phyloP scores from a whole-genome alignment of 495 filamentous ascomycete species.

The Xylaria sp. region DNA sequence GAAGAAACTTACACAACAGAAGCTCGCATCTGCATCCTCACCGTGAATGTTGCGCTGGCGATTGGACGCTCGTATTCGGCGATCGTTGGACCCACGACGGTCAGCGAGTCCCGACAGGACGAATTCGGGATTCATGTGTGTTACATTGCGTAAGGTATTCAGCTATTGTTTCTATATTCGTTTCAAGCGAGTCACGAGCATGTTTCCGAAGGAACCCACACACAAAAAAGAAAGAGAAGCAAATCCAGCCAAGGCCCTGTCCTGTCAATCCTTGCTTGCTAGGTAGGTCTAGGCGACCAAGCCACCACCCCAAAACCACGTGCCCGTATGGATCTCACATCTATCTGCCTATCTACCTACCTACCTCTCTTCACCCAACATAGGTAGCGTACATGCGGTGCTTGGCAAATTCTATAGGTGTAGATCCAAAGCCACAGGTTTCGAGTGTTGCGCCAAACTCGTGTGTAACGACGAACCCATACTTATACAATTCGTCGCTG shows the following conservation, averaged over 20 bases:
- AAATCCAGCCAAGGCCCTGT: background rate
- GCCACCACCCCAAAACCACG: slow-evolving; percentile 7
- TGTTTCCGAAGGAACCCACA: slow-evolving; percentile 22
- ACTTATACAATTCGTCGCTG: slow-evolving; percentile 12
- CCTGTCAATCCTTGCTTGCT: background rate
- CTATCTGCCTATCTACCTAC: background rate
- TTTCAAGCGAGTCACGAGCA: slow-evolving; percentile 21
- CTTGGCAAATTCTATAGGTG: too few species aligned
- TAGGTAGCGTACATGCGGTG: too few species aligned
- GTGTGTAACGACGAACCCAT: background rate
- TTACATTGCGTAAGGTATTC: slow-evolving; percentile 10
- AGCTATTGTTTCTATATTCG: slow-evolving; percentile 23
- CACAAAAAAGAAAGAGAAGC: background rate
- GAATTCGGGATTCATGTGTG: background rate
- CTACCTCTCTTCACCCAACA: too few species aligned
- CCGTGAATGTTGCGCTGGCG: slow-evolving; percentile 5
- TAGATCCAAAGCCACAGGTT: slow-evolving; percentile 13
- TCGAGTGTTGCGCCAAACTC: background rate
- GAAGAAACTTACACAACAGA: background rate
- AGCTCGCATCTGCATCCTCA: background rate
- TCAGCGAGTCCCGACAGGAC: slow-evolving; percentile 10
- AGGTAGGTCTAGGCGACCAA: background rate
- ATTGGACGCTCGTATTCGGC: slow-evolving; percentile 7
- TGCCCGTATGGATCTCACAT: slow-evolving; percentile 5
- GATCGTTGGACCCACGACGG: background rate